These are phyloP conservation scores for Ceratobasidium theobromae DNA, from an alignment of 1,284 basidiomycete genomes.

Conservation along the genomic window DNA sequence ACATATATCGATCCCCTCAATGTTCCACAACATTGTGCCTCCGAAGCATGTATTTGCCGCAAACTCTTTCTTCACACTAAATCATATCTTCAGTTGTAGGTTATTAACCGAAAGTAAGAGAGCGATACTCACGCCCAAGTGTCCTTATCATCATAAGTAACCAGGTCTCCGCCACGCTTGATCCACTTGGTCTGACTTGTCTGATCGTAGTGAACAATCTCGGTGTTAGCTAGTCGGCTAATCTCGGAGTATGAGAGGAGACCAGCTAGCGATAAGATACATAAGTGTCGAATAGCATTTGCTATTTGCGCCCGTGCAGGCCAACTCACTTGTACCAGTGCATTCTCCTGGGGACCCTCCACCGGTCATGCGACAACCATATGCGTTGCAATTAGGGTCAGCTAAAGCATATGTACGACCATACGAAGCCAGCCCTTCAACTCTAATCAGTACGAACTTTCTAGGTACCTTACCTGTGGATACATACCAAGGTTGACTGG, in stretches of 20 bases:
- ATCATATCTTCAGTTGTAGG: neutral
- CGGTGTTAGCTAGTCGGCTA: neutral
- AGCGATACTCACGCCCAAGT: conserved; percentile 7
- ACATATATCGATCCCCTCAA: conserved; percentile 12
- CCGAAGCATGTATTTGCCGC: conserved; percentile 19
- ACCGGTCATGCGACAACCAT: conserved; percentile 14
- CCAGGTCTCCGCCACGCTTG: conserved; percentile 14
- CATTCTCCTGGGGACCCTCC: conserved; percentile 12
- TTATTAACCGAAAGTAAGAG: neutral
- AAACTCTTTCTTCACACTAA: conserved; percentile 14
- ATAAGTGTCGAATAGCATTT: neutral
- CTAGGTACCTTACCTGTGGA: neutral
- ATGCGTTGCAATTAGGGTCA: neutral
- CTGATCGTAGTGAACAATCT: conserved; percentile 15
- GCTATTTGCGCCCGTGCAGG: neutral
- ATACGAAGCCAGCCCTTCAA: conserved; percentile 9
- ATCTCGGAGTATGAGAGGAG: conserved; percentile 15
- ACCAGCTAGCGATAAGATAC: neutral
- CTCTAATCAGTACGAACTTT: neutral
- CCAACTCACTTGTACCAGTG: conserved; percentile 5
- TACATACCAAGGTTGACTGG: conserved; percentile 13
- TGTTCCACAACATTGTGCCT: conserved; percentile 19
- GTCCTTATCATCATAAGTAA: conserved; percentile 17
- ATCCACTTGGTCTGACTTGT: conserved; percentile 15
- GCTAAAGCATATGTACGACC: conserved; percentile 8